Conservation (phyloP, 345 rosid species). For the Adansonia digitata region DNA sequence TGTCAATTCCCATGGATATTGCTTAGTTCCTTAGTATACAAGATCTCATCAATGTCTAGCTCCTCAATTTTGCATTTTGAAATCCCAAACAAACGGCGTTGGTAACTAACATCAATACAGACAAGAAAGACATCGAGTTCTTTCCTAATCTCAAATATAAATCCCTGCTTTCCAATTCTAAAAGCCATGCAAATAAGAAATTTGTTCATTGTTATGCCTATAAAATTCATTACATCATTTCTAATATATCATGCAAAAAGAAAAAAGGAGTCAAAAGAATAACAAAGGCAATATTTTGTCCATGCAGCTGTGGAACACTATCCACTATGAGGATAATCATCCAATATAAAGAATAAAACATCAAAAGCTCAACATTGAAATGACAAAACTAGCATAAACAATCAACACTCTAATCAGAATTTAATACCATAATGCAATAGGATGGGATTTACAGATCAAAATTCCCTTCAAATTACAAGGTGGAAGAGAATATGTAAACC, state of each 20-base stretch:
- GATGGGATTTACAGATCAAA: not conserved
- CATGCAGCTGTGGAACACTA: not conserved
- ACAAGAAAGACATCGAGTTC: not conserved
- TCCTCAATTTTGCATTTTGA: not conserved
- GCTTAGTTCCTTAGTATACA: not conserved
- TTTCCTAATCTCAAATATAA: not conserved
- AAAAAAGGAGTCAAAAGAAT: not conserved
- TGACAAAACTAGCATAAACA: not conserved
- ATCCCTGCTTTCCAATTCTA: conserved; percentile 2
- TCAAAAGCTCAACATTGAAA: not conserved
- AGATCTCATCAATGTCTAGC: not conserved
- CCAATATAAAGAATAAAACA: not conserved
- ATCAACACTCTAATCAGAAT: not conserved
- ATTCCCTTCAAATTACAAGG: not conserved
- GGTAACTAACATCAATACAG: no score
- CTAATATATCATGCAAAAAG: not conserved
- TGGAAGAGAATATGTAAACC: not conserved
- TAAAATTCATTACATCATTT: not conserved
- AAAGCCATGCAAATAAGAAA: not conserved
- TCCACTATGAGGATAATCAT: not conserved
- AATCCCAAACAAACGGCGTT: not conserved
- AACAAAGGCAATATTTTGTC: not conserved
- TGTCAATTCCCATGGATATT: not conserved
- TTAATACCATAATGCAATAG: not conserved
- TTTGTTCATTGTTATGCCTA: not conserved